Conservation (phyloP, 2,329 filamentous ascomycete species). For the Penicillium sp. region DNA sequence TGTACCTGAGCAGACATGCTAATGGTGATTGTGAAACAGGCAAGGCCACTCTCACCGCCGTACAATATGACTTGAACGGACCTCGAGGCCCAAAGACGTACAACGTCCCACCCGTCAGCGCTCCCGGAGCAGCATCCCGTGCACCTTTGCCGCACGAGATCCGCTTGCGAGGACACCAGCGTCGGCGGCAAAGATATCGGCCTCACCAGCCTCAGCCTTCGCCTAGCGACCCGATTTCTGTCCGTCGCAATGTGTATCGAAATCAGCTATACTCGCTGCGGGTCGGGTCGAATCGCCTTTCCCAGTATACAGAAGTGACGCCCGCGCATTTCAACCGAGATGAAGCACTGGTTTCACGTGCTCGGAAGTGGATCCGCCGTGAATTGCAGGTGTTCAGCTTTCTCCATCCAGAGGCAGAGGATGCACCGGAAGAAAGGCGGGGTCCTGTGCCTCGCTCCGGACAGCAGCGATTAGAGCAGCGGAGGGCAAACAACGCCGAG, state of each 20-base stretch:
- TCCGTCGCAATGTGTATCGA: constrained; percentile 72
- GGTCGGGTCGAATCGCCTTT: constrained; percentile 78
- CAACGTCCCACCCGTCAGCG: constrained; percentile 44
- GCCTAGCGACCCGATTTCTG: constrained; percentile 53
- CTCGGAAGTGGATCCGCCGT: constrained; percentile 77
- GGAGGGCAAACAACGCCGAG: constrained; percentile 70
- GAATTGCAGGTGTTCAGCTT: constrained; percentile 84
- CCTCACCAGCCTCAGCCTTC: constrained; percentile 32
- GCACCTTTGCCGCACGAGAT: not conserved
- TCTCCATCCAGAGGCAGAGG: constrained; percentile 50
- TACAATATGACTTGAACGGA: constrained; percentile 66
- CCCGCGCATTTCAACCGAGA: constrained; percentile 66
- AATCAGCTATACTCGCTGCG: constrained; percentile 74
- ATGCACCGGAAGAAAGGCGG: constrained; percentile 17
- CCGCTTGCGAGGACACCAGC: constrained; percentile 14
- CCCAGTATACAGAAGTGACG: constrained; percentile 72
- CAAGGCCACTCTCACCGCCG: constrained; percentile 56
- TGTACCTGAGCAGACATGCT: not conserved
- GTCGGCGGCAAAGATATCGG: constrained; percentile 23
- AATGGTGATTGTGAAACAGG: constrained; percentile 37
- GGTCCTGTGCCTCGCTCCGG: constrained; percentile 29
- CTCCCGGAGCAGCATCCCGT: constrained; percentile 18
- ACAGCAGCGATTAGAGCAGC: constrained; percentile 38
- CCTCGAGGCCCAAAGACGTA: constrained; percentile 61
- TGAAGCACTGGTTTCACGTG: constrained; percentile 70